A percentile compares a stretch with the other conserved stretches of the same genome.
Evolutionary conservation across 2,329 filamentous ascomycete genomes (phyloP).

Genomic region (Metarhizium brunneum): DNA sequence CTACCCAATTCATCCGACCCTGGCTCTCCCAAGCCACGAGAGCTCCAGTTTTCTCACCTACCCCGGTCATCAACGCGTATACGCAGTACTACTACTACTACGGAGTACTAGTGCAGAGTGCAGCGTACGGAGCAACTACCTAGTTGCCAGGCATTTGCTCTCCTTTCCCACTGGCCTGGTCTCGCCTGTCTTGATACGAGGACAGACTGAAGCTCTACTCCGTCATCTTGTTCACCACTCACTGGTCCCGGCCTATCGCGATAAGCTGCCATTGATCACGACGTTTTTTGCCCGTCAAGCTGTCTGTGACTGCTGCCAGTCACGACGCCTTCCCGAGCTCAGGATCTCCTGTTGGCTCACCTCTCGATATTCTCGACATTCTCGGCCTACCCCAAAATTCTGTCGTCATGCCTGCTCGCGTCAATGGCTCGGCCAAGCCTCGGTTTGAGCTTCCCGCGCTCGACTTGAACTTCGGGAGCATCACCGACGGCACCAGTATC

Average conservation of each 20-base stretch:
- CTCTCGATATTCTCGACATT: background rate
- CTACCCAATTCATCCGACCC: constrained; percentile 3
- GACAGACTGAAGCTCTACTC: background rate
- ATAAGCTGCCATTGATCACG: background rate
- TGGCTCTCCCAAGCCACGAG: constrained; percentile 1
- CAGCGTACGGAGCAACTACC: background rate
- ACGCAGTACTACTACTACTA: background rate
- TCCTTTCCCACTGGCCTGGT: constrained; percentile 3
- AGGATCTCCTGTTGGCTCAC: background rate
- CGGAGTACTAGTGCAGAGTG: background rate
- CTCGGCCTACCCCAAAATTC: background rate
- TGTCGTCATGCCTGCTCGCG: constrained; percentile 21
- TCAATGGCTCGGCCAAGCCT: constrained; percentile 18
- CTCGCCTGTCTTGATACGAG: background rate
- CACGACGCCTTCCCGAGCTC: background rate
- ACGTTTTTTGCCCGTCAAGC: background rate
- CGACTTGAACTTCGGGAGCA: constrained; percentile 47
- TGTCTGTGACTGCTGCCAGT: background rate
- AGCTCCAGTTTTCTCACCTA: constrained; percentile 9
- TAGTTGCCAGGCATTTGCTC: background rate
- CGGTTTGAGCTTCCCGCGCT: constrained; percentile 50
- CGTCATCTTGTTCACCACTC: background rate
- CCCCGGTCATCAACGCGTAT: constrained; percentile 1
- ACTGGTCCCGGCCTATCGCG: background rate
- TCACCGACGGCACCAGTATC: constrained; percentile 53